Conservation (phyloP, 306 rosid genomes). For the Vicia faba region DNA sequence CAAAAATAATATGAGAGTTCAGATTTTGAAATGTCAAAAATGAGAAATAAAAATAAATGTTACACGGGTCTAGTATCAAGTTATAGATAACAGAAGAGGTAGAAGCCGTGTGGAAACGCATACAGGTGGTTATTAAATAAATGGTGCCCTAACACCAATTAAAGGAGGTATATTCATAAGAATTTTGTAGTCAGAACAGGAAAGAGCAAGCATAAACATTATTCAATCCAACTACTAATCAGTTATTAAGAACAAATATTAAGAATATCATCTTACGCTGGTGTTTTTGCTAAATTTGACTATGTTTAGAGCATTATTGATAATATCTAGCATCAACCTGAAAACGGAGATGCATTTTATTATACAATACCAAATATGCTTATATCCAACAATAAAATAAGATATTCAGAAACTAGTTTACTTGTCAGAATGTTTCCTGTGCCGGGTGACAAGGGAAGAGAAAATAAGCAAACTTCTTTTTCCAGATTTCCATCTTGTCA, state of each 20-base stretch:
- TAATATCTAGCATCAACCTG: conserved; percentile 90
- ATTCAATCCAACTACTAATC: conserved; percentile 21
- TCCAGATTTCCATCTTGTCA: conserved; percentile 70
- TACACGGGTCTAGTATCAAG: conserved; percentile 32
- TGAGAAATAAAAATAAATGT: conserved; percentile 23
- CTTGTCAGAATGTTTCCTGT: conserved; percentile 83
- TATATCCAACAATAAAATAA: conserved; percentile 22
- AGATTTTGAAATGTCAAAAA: conserved; percentile 35
- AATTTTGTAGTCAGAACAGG: conserved; percentile 23
- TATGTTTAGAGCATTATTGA: conserved; percentile 59
- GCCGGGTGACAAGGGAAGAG: conserved; percentile 74
- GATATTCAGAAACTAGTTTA: conserved; percentile 44
- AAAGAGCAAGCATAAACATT: conserved; percentile 32
- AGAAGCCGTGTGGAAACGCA: conserved; percentile 18
- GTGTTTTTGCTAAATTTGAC: conserved; percentile 62
- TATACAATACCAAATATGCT: conserved; percentile 15
- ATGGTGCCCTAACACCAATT: conserved; percentile 13
- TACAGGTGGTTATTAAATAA: neutral
- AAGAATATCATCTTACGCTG: conserved; percentile 54
- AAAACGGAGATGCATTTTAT: conserved; percentile 40
- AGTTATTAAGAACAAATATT: conserved; percentile 20
- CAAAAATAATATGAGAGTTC: conserved; percentile 38
- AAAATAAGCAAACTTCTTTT: conserved; percentile 80
- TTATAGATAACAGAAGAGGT: conserved; percentile 3
- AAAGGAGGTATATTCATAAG: conserved; percentile 7